phyloP scores from a whole-genome alignment of 2,329 filamentous ascomycete genomes.

The Paradendryphiella salina region DNA sequence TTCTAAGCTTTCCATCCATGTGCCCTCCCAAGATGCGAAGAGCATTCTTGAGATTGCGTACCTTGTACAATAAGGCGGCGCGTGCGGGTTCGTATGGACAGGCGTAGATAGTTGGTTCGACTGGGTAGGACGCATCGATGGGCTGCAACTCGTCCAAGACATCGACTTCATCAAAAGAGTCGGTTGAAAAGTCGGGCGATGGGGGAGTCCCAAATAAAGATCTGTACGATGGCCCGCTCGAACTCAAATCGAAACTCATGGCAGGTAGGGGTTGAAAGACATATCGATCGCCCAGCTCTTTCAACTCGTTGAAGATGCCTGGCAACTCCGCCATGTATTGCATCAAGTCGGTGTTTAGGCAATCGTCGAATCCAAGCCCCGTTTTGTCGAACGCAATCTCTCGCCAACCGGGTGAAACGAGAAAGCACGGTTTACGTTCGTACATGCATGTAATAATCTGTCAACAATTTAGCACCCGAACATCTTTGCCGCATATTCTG shows the following conservation, averaged over 20 bases:
- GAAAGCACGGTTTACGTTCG: slow-evolving; percentile 37
- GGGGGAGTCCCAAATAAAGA: slow-evolving; percentile 21
- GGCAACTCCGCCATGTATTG: slow-evolving; percentile 36
- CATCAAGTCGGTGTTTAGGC: slow-evolving; percentile 35
- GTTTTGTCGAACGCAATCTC: slow-evolving; percentile 41
- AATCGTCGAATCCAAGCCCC: slow-evolving; percentile 31
- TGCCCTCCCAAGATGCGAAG: slow-evolving; percentile 25
- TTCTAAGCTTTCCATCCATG: slow-evolving; percentile 27
- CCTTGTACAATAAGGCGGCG: slow-evolving; percentile 26
- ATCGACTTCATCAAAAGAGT: slow-evolving; percentile 19
- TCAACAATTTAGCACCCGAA: slow-evolving; percentile 1
- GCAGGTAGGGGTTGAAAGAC: slow-evolving; percentile 1
- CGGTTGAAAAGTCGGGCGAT: slow-evolving; percentile 27
- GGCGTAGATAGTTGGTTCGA: not conserved
- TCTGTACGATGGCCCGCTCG: slow-evolving; percentile 1
- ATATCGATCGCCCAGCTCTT: slow-evolving; percentile 19
- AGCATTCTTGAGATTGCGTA: slow-evolving; percentile 30
- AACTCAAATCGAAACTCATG: slow-evolving; percentile 7
- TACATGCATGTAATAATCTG: slow-evolving; percentile 43
- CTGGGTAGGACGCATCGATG: slow-evolving; percentile 7
- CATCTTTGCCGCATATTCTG: not conserved
- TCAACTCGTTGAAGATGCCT: slow-evolving; percentile 33
- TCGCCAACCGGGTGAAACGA: slow-evolving; percentile 36
- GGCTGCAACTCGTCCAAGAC: slow-evolving; percentile 17
- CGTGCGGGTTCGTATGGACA: slow-evolving; percentile 12